Conservation (phyloP, 2,329 filamentous ascomycete species). For the Pseudogymnoascus destructans region DNA sequence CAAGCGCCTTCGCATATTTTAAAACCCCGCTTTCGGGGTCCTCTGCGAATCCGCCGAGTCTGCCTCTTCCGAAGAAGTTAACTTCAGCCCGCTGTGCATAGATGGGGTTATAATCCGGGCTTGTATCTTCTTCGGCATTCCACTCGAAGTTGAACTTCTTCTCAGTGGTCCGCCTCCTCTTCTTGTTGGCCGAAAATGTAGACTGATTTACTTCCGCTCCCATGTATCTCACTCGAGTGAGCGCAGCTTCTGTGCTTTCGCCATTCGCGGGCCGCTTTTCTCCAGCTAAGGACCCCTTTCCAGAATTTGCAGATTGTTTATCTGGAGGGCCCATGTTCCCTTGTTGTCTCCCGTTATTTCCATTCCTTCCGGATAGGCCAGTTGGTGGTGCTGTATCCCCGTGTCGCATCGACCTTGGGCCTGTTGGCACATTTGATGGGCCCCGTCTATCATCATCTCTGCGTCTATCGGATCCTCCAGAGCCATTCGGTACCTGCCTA, state of each 20-base stretch:
- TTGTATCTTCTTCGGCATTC: slow-evolving; percentile 91
- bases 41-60: slow-evolving; percentile 52
- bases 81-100: slow-evolving; percentile 56
- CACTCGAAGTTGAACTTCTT: slow-evolving; percentile 99
- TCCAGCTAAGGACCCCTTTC: slow-evolving; percentile 26
- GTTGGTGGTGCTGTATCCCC: slow-evolving; percentile 30
- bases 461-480: slow-evolving; percentile 17
- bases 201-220: slow-evolving; percentile 77
- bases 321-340: slow-evolving; percentile 23
- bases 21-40: slow-evolving; percentile 41
- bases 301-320: slow-evolving; percentile 18
- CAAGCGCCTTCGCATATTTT: slow-evolving; percentile 54
- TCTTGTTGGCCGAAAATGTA: slow-evolving; percentile 91
- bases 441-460: slow-evolving; percentile 20
- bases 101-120: slow-evolving; percentile 65
- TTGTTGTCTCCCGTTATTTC: slow-evolving; percentile 17
- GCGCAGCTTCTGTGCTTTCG: slow-evolving; percentile 57
- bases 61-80: slow-evolving; percentile 56
- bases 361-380: slow-evolving; percentile 34
- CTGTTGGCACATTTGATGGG: slow-evolving; percentile 45
- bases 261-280: slow-evolving; percentile 27
- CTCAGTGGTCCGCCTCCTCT: slow-evolving; percentile 80
- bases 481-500: slow-evolving; percentile 16
- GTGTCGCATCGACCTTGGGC: slow-evolving; percentile 54
- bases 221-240: slow-evolving; percentile 76